Percentiles rank a stretch among this genome's conserved stretches.
These are phyloP conservation scores for Heritiera littoralis DNA, from an alignment of 345 rosid species.

Conservation along the genomic window DNA sequence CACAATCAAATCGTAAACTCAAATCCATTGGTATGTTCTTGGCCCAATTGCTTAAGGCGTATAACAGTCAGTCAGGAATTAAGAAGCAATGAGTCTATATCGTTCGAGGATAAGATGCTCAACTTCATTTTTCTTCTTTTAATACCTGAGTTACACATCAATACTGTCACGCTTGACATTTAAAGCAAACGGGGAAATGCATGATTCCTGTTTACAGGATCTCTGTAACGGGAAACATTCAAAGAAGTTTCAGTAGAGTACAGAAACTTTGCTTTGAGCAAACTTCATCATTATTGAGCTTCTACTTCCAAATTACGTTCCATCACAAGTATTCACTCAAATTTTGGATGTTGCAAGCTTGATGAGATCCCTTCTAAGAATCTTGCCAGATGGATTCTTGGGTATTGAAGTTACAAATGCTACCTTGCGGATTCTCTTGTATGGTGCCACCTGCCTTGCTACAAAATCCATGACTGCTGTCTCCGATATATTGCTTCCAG, in stretches of 20 bases:
- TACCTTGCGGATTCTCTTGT: slow-evolving; percentile 67
- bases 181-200: background rate
- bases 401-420: slow-evolving; percentile 64
- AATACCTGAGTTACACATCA: background rate
- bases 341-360: slow-evolving; percentile 76
- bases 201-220: background rate
- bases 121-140: background rate
- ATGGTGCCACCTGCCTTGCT: slow-evolving; percentile 80
- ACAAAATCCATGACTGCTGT: slow-evolving; percentile 62
- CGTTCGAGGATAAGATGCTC: background rate
- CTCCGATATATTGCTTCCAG: slow-evolving; percentile 52
- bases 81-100: no score
- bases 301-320: background rate
- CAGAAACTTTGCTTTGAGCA: background rate
- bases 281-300: background rate
- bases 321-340: slow-evolving; percentile 21
- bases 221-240: background rate
- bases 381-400: slow-evolving; percentile 81
- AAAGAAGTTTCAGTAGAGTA: slow-evolving; percentile 37
- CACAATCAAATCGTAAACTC: no score
- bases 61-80: no score
- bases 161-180: no score
- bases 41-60: no score
- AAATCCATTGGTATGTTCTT: no score
- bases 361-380: slow-evolving; percentile 78